Base-by-base conservation (phyloP, 768 basidiomycete species). In the Hypholoma fasciculare region DNA sequence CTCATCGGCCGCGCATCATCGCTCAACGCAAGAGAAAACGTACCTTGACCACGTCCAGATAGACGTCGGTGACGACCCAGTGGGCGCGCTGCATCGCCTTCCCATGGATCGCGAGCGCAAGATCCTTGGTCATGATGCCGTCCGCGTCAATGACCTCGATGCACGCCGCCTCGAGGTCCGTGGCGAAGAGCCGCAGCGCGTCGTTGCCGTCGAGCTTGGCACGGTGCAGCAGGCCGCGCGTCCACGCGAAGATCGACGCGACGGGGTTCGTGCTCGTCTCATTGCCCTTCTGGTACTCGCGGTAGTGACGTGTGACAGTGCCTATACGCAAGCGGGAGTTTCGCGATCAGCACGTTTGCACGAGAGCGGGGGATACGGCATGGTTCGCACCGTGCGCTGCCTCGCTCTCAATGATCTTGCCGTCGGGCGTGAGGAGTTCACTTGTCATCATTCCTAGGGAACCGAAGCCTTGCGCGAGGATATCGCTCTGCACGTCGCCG, bases 221-320 rank as follows among this genome's bases (percentile, higher is more conserved):
- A 63, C 95, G 89, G 76, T 94, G 94, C 54, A 93, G 76, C 42
- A 99, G 82, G 0, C 96, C 96, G 47, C 97, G 88, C 14, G 96
- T 98, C 96, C 96, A 99, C 7, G 96, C 96, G 67, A 96, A 98
- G 78, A 99, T 98, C 56, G 92, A 94, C 46, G 96, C 96, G 64
- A 98, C 95, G 40, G 96, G 96, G 83, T 99, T 99, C 48, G 96
- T 99, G 57, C 92, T 95, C 11, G 96, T 98, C 79, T 98, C 97
- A 58, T 89, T 88, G 51, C 96, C 96, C 80, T 98, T 96, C 75
- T 98, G 96, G 71, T 86, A 89, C 75, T 98, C 96, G 56, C 96
- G 89, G 76, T 96, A 99, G 77, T 98, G 96, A 39, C 96, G 88
- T 2, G 96, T 97, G 57, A 97, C 94, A 16, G 94, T 96, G 23